Evolutionary conservation across 2,329 filamentous ascomycete genomes (phyloP), one percentile per base, ranked within the genome.

Genomic region (Aspergillus chevalieri): DNA sequence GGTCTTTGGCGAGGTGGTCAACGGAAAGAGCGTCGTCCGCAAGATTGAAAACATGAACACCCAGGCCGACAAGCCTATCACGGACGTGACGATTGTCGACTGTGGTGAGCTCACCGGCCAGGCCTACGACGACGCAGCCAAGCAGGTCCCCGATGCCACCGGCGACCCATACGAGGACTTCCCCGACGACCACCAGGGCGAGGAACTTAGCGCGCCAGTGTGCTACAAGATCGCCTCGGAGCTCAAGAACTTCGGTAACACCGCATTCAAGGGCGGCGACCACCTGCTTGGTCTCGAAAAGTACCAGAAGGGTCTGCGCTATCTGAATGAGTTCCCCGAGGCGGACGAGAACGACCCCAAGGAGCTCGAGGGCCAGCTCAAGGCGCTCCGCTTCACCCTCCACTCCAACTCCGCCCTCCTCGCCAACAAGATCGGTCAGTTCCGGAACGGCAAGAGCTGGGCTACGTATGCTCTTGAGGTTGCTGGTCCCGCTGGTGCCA

Each of bases 81-180:
- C 82, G 56, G 86, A 91, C 48, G 86, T 85, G 50, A 78, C 82
- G 47, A 91, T 97, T 63, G 74, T 73, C 66, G 84, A 95, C 76
- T 96, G 91, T 67, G 93, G 93, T 56, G 84, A 96, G 76, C 83
- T 97, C 47, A 79, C 78, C 0, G 87, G 83, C 19, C 81, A 84
- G 9, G 86, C 82, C 41, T 86, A 87, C 57, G 76, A 82, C 19
- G 74, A 81, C 49, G 82, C 83, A 56, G 82, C 81, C 47, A 79
- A 83, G 61, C 89, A 87, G 72, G 72, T 77, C 33, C 79, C 88
- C 49, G 92, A 97, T 67, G 76, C 81, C 47, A 89, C 87, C 12
- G 93, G 93, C 55, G 93, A 98, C 74, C 80, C 84, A 5, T 96
- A 94, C 73, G 92, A 97, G 74, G 93, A 97, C 68, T 97, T 87